Base-by-base conservation (phyloP, 257 asterid genomes). In the Linderniella brevidens region DNA sequence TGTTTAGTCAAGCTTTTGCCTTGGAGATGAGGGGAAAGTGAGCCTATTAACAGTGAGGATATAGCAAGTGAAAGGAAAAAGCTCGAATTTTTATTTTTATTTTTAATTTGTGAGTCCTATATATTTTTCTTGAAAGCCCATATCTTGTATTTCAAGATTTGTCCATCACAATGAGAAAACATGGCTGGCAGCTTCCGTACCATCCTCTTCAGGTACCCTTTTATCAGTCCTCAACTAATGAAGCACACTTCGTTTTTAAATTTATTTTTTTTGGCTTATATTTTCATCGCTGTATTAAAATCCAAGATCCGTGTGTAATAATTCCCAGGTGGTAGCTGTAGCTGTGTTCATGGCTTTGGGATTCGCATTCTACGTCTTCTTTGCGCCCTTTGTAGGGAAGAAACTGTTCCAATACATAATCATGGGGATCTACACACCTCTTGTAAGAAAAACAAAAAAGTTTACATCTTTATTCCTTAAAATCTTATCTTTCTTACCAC, bases 101-200 rank as follows among this genome's bases (percentile, higher is more conserved):
- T 25, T 25, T 25, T 2, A 25, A 25, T 25, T 25, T 25, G 3
- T 25, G 32, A 25, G 6, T 25, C 3, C 32, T 25, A 25, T 3
- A 25, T n/a, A n/a, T n/a, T 59, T 66, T 64, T 57, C 54, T 67
- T 69, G 52, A 42, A 68, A 59, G 15, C 37, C 0, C 39, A 25
- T 2, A 25, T 41, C 72, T 63, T 61, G 60, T 56, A 61, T 41
- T 59, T 68, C 41, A 49, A 29, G 65, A 45, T 52, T 58, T 25
- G 50, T 57, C 63, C 70, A 17, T 51, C 62, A 67, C 61, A 58
- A 90, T 90, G 99, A 90, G 99, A 78, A 90, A 90, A 64, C 95
- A 90, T 66, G 99, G 99, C 51, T 90, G 99, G 99, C 86, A 90
- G 65, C 99, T 90, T 64, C 99, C 99, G 52, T 85, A 90, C 59